Evolutionary conservation across 306 rosid genomes (phyloP).

Genomic region (Castanopsis chinensis): DNA sequence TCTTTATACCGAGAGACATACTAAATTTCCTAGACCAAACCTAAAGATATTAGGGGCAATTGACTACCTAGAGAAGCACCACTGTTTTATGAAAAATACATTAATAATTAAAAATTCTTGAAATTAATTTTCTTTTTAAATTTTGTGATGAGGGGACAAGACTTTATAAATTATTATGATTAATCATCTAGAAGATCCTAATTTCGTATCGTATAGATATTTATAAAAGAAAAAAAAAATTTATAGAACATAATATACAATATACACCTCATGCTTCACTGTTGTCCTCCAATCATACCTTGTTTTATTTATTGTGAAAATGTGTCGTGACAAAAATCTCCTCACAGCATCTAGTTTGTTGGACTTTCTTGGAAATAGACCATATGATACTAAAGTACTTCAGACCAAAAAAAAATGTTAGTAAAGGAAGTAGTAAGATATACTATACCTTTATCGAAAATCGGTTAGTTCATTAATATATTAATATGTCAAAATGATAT

Average conservation of each 20-base stretch:
- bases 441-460: neutral
- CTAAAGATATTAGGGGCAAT: no score
- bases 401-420: neutral
- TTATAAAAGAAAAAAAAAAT: neutral
- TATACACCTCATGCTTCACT: constrained; percentile 38
- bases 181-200: neutral
- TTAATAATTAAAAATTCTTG: no score
- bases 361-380: neutral
- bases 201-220: neutral
- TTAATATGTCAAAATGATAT: neutral
- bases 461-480: neutral
- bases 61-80: no score
- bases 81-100: no score
- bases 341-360: neutral
- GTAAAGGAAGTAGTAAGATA: neutral
- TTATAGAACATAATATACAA: neutral
- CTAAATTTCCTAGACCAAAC: no score
- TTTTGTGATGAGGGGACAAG: neutral
- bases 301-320: constrained; percentile 16
- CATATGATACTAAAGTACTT: neutral
- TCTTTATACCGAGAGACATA: no score
- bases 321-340: constrained; percentile 18
- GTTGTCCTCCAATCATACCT: constrained; percentile 37
- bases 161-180: neutral
- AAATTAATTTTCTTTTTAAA: no score